Evolutionary conservation across 805 yeast species (phyloP), one percentile per base, ranked within the genome.

Genomic region (Ogataea parapolymorpha): DNA sequence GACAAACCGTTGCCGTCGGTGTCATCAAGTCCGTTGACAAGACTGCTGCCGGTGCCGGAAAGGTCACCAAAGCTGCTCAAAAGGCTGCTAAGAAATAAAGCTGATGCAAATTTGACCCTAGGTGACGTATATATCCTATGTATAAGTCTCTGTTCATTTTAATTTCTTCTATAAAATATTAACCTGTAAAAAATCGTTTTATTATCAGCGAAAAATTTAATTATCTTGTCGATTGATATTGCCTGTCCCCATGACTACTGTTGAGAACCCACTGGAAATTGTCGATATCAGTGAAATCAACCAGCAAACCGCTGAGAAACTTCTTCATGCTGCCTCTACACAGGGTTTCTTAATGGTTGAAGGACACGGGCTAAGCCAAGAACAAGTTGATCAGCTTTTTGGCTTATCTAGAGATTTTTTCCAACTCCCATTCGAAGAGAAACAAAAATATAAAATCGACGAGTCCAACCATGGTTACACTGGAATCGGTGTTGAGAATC

Each of bases 1-100:
- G 97, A 85, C 96, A 89, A 79, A 90, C 97, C 64, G 97, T 90
- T 66, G 97, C 97, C 71, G 97, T 90, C 70, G 97, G 97, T 86
- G 96, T 90, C 69, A 85, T 91, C 85, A 91, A 91, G 83, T 73
- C 88, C 55, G 95, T 88, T 63, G 95, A 78, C 66, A 88, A 88
- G 85, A 63, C 85, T 58, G 67, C 86, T 59, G 67, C 80, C 74
- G 75, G 74, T 73, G 86, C 88, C 66, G 90, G 88, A 75, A 86
- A 87, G 89, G 93, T 86, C 65, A 86, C 95, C 89, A 87, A 87
- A 88, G 87, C 95, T 72, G 96, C 95, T 71, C 72, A 71, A 58
- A 82, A 82, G 82, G 87, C 87, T 67, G 75, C 75, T 61, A 80
- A 80, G 84, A 80, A 80, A 74, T 80, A 80, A 76, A 64, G 53